Base-by-base conservation (phyloP, 2,329 filamentous ascomycete species). In the Sporothrix protearum region DNA sequence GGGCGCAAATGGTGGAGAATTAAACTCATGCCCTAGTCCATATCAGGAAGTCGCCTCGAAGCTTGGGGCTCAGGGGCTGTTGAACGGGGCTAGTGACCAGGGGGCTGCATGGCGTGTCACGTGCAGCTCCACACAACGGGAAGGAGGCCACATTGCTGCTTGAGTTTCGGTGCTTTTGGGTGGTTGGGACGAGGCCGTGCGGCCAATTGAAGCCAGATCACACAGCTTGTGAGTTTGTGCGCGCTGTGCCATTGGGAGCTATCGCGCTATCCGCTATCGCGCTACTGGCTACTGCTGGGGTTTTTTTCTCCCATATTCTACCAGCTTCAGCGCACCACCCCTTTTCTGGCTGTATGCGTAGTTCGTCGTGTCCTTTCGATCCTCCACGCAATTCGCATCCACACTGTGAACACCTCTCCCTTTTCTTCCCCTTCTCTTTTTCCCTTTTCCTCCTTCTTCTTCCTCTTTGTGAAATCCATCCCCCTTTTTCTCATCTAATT, bases 121-220 rank as follows among this genome's bases (percentile, higher is more conserved):
- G 74, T 75, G 74, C 25, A 66, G 57, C 45, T 64, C 69, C 71
- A 70, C 73, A 68, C 68, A 59, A 25, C 30, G 36, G 47, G 57
- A 64, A 72, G 73, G 71, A 75, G 76, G 76, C 74, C 76, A 77
- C 75, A 77, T 77, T 76, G 74, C 76, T 75, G 70, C 61, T 74
- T 72, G 45, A n/a, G 14, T 53, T 28, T 53, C 12, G 3, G 49
- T 2, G 53, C 19, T 42, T 25, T 59, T 22, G 19, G 63, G 45
- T 30, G 63, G 63, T 33, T 66, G 63, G 63, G 42, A 39, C 42
- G 16, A 49, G 45, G 64, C 28, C 16, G 70, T 25, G 9, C 49
- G n/a, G 8, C 22, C 73, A 71, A 73, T 76, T 76, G 74, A 78
- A 76, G 76, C 77, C 76, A 78, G 76, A 79, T 79, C 76, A 69